Base-by-base conservation (phyloP, 331 rosid species). In the Quercus phellos region DNA sequence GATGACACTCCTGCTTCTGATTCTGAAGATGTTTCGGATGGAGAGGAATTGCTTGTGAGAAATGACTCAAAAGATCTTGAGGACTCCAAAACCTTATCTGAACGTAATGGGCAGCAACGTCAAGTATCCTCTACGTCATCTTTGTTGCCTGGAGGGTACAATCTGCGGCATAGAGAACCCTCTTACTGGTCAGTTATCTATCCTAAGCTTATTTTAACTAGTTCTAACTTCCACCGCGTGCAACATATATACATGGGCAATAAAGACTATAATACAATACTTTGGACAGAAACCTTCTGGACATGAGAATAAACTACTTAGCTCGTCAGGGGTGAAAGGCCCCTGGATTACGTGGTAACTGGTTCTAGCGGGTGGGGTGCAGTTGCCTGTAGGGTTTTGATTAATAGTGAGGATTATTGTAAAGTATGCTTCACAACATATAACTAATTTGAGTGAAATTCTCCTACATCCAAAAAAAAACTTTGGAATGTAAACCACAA, bases 131-230 rank as follows among this genome's bases (percentile, higher is more conserved):
- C 86, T 63, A 84, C 82, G 76, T 86, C 72, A 74, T 81, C 85
- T 76, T 43, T 56, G 70, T 85, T 89, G 72, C 99, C 93, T 70
- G 97, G 97, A 84, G 99, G 93, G 69, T 95, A 95, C 73, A 83
- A 92, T 82, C 97, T 94, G 2, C 91, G 93, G 73, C 92, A 79
- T 83, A 84, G 99, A 78, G 99, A 95, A 51, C 99, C 99, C 42
- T 84, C 92, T 54, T 92, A 81, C 79, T 94, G 98, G 98, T 94
- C 75, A 75, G 83, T 78, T 50, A 2, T 58, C 81, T 72, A 78
- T 61, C 60, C 24, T 42, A 53, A 75, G 22, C 60, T 59, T 81
- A 34, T 34, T 66, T 34, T 34, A 8, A 11, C 10, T 34, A 21
- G 71, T 66, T 34, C 51, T 19, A 2, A 66, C 51, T 66, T 66